Base-by-base conservation (phyloP, 306 rosid species). In the Myrica gale region DNA sequence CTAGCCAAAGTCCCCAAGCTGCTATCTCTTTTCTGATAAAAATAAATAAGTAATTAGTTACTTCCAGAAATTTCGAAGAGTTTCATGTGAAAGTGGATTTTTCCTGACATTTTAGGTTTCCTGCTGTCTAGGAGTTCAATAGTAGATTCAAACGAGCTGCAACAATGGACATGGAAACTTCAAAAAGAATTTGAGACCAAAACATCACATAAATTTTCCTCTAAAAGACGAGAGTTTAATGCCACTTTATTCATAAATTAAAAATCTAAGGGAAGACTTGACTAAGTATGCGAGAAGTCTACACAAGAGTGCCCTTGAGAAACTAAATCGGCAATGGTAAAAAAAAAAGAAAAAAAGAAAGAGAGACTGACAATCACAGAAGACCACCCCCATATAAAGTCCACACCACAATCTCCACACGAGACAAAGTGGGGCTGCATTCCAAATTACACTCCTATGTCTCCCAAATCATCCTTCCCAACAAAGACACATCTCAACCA, bases 21-120 rank as follows among this genome's bases (percentile, higher is more conserved):
- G 85, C 85, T 82, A 79, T 95, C 98, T 74, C 96, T 97, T 95
- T 95, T 95, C 98, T 95, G 92, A 83, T 70, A 66, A 72, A 10
- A 80, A 72, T 63, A 79, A 63, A 82, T 72, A 5, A 80, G 77
- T 55, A 70, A 81, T 74, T 56, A 39, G 57, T 50, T 23, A 7
- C 37, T 65, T 43, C 69, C 17, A 23, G 48, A 65, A 41, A 65
- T 41, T 39, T 39, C 48, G 26, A 41, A 65, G 20, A 17, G 15
- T 65, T 15, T 12, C 16, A 41, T 5, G 48, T 17, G 7, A 65
- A 13, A 41, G 9, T 5, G 26, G 32, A 60, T 11, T 60, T 26
- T 23, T 23, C 44, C 21, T 0, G 17, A 65, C 1, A 32, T 39
- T 63, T 60, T 63, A 15, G 16, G 15, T 17, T 42, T 32, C 19